phyloP scores from a whole-genome alignment of 441 rosid species.

The Hura crepitans region DNA sequence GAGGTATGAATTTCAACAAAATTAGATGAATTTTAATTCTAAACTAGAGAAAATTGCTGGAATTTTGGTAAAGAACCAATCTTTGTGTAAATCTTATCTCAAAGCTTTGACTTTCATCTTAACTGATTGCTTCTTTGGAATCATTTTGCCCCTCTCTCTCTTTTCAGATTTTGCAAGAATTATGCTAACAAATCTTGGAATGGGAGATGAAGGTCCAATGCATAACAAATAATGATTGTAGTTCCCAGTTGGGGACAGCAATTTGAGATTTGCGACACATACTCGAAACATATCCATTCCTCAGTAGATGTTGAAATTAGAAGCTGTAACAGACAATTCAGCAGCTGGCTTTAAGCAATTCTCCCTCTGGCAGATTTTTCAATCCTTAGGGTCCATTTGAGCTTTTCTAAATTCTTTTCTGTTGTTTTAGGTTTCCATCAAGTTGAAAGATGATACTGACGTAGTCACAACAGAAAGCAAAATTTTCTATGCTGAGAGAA shows the following conservation, averaged over 20 bases:
- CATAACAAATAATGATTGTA: not conserved
- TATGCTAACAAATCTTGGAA: slow-evolving; percentile 1
- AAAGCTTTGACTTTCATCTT: not conserved
- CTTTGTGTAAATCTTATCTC: not conserved
- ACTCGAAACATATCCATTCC: not conserved
- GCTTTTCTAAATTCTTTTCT: not conserved
- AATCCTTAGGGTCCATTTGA: not conserved
- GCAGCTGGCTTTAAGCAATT: not conserved
- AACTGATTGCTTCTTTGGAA: not conserved
- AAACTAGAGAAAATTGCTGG: too few species aligned
- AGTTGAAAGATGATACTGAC: not conserved
- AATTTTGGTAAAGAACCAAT: not conserved
- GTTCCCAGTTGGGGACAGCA: not conserved
- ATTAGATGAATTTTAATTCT: not conserved
- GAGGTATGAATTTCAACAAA: not conserved
- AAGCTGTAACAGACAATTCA: not conserved
- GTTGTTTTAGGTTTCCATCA: not conserved
- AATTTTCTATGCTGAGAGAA: too few species aligned
- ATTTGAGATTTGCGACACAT: not conserved
- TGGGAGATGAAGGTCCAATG: slow-evolving; percentile 1
- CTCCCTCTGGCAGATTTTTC: slow-evolving; percentile 1
- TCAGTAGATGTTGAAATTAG: not conserved
- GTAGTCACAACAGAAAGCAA: not conserved
- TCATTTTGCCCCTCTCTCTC: not conserved
- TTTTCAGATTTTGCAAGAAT: slow-evolving; percentile 7